phyloP scores from a whole-genome alignment of 768 basidiomycete species.

The Lentinula edodes region DNA sequence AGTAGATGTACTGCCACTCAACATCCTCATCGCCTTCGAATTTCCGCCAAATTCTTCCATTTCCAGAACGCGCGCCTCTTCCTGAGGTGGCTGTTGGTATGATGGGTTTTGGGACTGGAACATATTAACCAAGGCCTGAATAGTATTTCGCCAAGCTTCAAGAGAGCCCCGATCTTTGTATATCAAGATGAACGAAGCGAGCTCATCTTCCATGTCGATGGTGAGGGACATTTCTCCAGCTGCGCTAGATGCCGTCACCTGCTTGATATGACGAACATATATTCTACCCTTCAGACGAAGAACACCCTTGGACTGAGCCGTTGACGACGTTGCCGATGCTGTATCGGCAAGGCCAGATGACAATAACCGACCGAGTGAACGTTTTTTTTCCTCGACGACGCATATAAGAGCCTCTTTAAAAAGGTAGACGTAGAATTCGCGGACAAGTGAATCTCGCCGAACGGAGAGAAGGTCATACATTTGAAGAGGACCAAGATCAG shows the following conservation, averaged over 20 bases:
- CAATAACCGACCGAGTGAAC: constrained; percentile 69
- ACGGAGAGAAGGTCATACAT: constrained; percentile 92
- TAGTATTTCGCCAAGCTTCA: constrained; percentile 83
- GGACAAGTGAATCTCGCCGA: constrained; percentile 80
- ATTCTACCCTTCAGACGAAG: constrained; percentile 92
- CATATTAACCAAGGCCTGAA: constrained; percentile 69
- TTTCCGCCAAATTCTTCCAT: constrained; percentile 78
- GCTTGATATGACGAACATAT: constrained; percentile 91
- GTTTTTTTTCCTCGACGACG: constrained; percentile 94
- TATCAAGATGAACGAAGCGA: constrained; percentile 93
- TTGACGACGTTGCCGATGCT: constrained; percentile 31
- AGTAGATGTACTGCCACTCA: constrained; percentile 70
- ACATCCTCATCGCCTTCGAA: constrained; percentile 71
- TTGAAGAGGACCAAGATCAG: constrained; percentile 80
- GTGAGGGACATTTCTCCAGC: constrained; percentile 88
- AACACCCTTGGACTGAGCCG: constrained; percentile 52
- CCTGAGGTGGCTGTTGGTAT: constrained; percentile 18
- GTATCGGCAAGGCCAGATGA: constrained; percentile 54
- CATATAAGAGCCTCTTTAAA: constrained; percentile 98
- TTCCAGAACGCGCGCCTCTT: constrained; percentile 36
- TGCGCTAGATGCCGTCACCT: constrained; percentile 74
- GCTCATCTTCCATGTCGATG: constrained; percentile 96
- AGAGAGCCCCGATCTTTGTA: constrained; percentile 89
- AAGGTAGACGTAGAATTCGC: constrained; percentile 94
- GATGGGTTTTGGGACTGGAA: constrained; percentile 54